A percentile compares a stretch with the other conserved stretches of the same genome.
Conservation (phyloP, 2,329 filamentous ascomycete genomes). For the Botrytis fabae region DNA sequence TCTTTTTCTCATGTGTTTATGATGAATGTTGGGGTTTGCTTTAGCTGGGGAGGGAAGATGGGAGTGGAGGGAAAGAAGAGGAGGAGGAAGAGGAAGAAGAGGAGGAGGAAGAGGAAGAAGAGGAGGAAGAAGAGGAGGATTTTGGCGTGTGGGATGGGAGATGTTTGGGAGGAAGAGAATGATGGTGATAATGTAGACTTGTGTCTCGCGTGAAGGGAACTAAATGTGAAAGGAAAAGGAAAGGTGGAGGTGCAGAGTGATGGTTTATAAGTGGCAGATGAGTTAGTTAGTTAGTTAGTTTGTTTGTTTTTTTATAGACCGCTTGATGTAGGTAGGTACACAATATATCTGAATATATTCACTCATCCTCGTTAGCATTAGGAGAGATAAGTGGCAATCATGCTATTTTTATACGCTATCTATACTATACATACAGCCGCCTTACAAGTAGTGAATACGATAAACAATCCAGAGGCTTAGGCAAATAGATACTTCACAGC, state of each 20-base stretch:
- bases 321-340: too few relatives aligned
- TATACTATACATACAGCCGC: background rate
- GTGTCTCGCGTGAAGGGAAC: too few relatives aligned
- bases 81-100: background rate
- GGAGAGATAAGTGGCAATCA: background rate
- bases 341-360: background rate
- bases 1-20: background rate
- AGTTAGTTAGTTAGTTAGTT: too few relatives aligned
- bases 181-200: background rate
- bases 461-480: background rate
- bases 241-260: too few relatives aligned
- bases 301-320: too few relatives aligned
- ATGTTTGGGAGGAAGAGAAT: background rate
- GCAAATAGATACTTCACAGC: background rate
- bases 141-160: background rate
- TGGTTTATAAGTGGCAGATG: too few relatives aligned
- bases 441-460: background rate
- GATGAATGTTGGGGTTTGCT: background rate
- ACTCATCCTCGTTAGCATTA: background rate
- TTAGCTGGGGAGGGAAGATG: background rate
- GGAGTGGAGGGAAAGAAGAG: background rate
- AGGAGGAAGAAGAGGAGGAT: background rate
- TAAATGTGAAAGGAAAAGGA: too few relatives aligned
- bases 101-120: background rate
- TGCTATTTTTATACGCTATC: too few relatives aligned